Evolutionary conservation across 2,329 filamentous ascomycete genomes (phyloP).

Genomic region (Sordariomycetes sp.): DNA sequence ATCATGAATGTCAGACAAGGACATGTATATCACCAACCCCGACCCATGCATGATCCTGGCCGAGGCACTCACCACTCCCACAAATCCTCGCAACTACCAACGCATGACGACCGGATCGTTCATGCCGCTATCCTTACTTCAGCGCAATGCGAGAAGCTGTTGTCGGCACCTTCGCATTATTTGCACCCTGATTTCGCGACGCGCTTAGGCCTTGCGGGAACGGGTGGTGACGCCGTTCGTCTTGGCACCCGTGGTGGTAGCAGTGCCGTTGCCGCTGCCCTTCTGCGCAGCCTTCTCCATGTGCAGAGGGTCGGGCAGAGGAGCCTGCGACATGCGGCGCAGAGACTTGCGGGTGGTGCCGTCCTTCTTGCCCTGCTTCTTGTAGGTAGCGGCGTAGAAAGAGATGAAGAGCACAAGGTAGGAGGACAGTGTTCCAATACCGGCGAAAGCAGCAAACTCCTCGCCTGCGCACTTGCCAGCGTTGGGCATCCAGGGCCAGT

Average conservation of each 20-base stretch:
- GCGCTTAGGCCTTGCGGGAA: constrained; percentile 54
- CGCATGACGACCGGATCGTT: not conserved
- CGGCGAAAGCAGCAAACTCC: constrained; percentile 90
- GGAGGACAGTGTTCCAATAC: constrained; percentile 84
- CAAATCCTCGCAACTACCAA: not conserved
- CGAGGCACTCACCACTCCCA: not conserved
- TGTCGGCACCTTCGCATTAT: not conserved
- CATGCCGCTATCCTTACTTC: too few relatives aligned
- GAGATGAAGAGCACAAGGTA: constrained; percentile 98
- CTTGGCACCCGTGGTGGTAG: constrained; percentile 44
- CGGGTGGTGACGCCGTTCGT: constrained; percentile 53
- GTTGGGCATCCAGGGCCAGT: constrained; percentile 80
- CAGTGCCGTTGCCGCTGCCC: constrained; percentile 44
- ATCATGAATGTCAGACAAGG: constrained; percentile 2
- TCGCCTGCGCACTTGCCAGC: constrained; percentile 83
- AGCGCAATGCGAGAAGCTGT: too few relatives aligned
- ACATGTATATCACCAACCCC: not conserved
- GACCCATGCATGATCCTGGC: not conserved
- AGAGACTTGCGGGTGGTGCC: constrained; percentile 71
- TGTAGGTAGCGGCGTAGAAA: constrained; percentile 97
- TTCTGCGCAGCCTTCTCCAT: constrained; percentile 47
- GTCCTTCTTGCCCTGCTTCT: constrained; percentile 69
- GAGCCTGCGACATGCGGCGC: constrained; percentile 55
- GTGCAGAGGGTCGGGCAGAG: constrained; percentile 74
- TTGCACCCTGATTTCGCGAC: not conserved